These are phyloP conservation scores for Phytophthora parvispora DNA, from an alignment of 352 stramenopile species.

Conservation along the genomic window DNA sequence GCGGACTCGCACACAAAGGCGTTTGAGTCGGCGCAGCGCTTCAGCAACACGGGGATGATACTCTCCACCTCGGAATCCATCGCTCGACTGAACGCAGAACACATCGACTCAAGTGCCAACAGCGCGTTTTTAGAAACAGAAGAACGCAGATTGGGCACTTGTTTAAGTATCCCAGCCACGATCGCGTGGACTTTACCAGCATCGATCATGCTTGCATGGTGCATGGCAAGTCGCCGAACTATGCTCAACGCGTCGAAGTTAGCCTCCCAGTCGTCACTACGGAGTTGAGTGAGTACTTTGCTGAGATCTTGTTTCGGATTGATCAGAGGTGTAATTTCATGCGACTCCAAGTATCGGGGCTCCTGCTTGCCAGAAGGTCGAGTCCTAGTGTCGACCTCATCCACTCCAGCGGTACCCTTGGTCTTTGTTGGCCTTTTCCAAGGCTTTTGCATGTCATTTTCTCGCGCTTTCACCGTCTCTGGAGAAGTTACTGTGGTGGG, in stretches of 20 bases:
- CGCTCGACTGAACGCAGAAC: constrained; percentile 42
- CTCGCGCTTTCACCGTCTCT: neutral
- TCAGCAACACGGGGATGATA: constrained; percentile 70
- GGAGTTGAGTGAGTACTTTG: constrained; percentile 51
- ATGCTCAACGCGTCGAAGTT: constrained; percentile 78
- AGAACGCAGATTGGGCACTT: constrained; percentile 77
- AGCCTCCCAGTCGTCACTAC: constrained; percentile 62
- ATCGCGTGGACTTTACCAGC: constrained; percentile 52
- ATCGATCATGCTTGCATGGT: constrained; percentile 59
- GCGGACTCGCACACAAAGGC: constrained; percentile 80
- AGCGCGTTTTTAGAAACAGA: constrained; percentile 85
- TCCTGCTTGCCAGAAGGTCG: constrained; percentile 57
- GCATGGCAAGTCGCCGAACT: constrained; percentile 59
- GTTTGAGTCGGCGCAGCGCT: constrained; percentile 77
- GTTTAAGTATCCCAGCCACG: constrained; percentile 60
- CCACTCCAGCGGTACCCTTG: neutral
- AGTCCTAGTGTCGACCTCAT: constrained; percentile 18
- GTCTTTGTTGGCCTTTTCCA: constrained; percentile 24
- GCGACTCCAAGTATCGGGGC: constrained; percentile 64
- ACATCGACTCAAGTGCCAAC: constrained; percentile 74
- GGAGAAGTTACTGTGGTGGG: neutral
- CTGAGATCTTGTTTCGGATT: constrained; percentile 67
- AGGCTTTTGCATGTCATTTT: neutral
- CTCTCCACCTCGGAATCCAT: constrained; percentile 75
- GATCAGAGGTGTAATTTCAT: constrained; percentile 67